phyloP scores from a whole-genome alignment of 1,284 basidiomycete genomes.

The Termitomyces sp. region DNA sequence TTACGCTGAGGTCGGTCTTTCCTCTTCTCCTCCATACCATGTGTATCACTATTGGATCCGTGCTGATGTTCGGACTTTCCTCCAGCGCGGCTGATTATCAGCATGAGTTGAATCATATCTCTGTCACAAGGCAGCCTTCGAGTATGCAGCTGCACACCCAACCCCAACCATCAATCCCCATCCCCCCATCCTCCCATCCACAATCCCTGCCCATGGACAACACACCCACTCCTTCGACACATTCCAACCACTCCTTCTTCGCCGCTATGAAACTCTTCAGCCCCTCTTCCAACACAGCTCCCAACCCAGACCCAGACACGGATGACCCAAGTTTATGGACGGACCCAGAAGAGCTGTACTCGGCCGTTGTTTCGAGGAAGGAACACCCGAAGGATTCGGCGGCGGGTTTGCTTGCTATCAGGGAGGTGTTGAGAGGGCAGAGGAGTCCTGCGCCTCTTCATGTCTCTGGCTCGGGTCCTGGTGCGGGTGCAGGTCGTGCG shows the following conservation, averaged over 20 bases:
- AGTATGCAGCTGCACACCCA: conserved; percentile 16
- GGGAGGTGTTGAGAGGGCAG: conserved; percentile 45
- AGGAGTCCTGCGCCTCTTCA: not conserved
- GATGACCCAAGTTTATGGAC: conserved; percentile 25
- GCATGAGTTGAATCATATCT: conserved; percentile 49
- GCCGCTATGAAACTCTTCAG: conserved; percentile 44
- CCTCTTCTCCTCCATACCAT: not conserved
- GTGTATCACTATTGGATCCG: not conserved
- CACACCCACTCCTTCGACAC: conserved; percentile 13
- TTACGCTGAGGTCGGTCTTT: conserved; percentile 53
- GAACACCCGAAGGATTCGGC: conserved; percentile 57
- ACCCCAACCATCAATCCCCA: not conserved
- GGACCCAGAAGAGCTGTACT: conserved; percentile 29
- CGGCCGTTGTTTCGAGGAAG: conserved; percentile 54
- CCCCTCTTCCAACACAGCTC: conserved; percentile 40
- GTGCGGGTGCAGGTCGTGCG: not conserved
- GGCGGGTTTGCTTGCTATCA: conserved; percentile 44
- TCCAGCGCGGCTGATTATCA: conserved; percentile 57
- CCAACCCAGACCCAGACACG: conserved; percentile 31
- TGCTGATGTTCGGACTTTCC: not conserved
- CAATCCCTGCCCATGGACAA: conserved; percentile 22
- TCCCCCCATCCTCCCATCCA: conserved; percentile 14
- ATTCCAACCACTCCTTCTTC: conserved; percentile 30
- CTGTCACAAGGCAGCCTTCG: conserved; percentile 19
- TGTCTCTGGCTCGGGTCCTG: not conserved